These are phyloP conservation scores for Didymella keratinophila DNA, from an alignment of 2,329 filamentous ascomycete species.

Conservation along the genomic window DNA sequence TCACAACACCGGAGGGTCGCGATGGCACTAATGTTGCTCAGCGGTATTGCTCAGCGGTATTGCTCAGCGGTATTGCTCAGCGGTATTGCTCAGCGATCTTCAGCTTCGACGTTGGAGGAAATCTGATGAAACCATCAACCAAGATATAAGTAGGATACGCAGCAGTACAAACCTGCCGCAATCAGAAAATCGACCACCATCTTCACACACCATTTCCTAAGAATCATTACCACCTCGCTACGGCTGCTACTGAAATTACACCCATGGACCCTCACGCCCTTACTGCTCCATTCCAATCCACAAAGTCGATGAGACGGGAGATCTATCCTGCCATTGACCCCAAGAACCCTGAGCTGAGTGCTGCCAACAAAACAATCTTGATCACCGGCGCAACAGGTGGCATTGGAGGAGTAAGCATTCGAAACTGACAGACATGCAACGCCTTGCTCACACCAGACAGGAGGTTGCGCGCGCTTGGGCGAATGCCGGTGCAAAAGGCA, in stretches of 20 bases:
- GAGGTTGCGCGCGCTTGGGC: slow-evolving; percentile 37
- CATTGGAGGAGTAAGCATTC: slow-evolving; percentile 25
- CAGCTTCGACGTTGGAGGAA: background rate
- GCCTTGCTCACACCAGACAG: slow-evolving; percentile 12
- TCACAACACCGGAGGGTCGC: background rate
- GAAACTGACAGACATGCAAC: background rate
- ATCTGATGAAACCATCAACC: background rate
- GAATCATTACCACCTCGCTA: background rate
- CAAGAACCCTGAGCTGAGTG: slow-evolving; percentile 21
- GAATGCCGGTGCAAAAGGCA: slow-evolving; percentile 33
- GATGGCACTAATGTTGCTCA: background rate
- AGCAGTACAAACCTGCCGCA: background rate
- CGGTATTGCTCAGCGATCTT: background rate
- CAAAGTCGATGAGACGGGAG: slow-evolving; percentile 27
- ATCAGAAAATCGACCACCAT: background rate
- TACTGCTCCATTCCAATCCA: slow-evolving; percentile 28
- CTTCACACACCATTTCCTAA: background rate
- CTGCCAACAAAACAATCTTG: slow-evolving; percentile 30
- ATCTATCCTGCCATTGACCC: slow-evolving; percentile 31
- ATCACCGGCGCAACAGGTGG: slow-evolving; percentile 33
- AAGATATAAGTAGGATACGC: background rate
- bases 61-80: background rate
- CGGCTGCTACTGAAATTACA: background rate
- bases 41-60: background rate
- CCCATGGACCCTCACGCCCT: slow-evolving; percentile 19